These are phyloP conservation scores for Sporothrix humicola DNA, from an alignment of 2,329 filamentous ascomycete species.

Conservation along the genomic window DNA sequence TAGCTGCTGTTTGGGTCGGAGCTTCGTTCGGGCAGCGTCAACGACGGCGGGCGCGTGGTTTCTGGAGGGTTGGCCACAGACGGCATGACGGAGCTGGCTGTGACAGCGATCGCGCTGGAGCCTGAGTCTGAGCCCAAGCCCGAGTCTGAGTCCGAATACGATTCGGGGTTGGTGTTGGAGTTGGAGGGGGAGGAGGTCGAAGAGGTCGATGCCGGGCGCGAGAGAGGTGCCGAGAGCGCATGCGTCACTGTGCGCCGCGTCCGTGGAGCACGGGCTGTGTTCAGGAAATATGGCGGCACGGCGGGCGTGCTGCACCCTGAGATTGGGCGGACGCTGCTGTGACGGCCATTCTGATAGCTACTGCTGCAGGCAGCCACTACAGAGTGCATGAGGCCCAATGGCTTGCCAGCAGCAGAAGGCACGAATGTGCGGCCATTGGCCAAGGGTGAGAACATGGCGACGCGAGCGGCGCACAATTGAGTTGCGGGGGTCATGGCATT, in stretches of 20 bases:
- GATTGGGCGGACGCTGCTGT: not conserved
- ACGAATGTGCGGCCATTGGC: conserved; percentile 23
- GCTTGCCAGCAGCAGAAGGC: not conserved
- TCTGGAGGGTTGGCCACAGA: conserved; percentile 66
- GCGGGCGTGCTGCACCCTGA: not conserved
- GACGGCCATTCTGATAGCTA: not conserved
- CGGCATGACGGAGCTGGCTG: conserved; percentile 26
- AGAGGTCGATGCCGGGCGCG: not conserved
- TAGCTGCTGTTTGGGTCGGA: conserved; percentile 47
- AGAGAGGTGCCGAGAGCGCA: not conserved
- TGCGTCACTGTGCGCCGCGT: not conserved
- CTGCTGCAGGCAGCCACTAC: conserved; percentile 3
- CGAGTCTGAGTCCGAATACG: no score
- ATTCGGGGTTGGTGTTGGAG: no score
- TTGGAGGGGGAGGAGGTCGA: not conserved
- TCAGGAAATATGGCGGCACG: not conserved
- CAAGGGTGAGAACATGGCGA: conserved; percentile 10
- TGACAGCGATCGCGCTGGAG: not conserved
- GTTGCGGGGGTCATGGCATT: conserved; percentile 39
- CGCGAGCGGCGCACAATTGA: conserved; percentile 38
- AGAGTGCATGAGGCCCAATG: not conserved
- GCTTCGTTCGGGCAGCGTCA: conserved; percentile 65
- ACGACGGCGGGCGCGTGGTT: conserved; percentile 73
- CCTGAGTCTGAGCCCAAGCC: no score
- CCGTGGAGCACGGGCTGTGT: not conserved